phyloP scores from a whole-genome alignment of 139 green algal genomes.

The Pleodorina starrii region DNA sequence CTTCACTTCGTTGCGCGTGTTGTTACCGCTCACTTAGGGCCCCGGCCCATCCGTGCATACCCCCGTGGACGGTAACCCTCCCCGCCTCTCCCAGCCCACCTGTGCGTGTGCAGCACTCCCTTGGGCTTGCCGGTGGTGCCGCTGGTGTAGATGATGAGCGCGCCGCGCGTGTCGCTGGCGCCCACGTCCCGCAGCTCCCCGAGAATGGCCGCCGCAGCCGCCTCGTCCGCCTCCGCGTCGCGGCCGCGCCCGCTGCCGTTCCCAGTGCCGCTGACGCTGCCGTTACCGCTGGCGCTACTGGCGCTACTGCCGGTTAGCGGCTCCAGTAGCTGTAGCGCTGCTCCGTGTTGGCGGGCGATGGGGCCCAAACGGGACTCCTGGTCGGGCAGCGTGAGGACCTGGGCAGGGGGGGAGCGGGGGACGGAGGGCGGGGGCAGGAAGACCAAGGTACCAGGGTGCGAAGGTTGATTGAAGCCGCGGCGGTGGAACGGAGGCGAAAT shows the following conservation, averaged over 20 bases:
- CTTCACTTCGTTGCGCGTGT: too few relatives aligned
- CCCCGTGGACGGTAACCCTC: too few relatives aligned
- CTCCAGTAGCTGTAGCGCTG: slow-evolving; percentile 51
- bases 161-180: slow-evolving; percentile 55
- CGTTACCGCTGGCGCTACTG: neutral
- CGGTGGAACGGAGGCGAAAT: too few relatives aligned
- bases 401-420: neutral
- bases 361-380: slow-evolving; percentile 34
- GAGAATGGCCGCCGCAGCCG: neutral
- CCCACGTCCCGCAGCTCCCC: neutral
- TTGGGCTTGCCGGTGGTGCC: slow-evolving; percentile 97
- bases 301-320: neutral
- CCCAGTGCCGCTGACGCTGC: neutral
- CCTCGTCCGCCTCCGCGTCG: neutral
- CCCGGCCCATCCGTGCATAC: too few relatives aligned
- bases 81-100: too few relatives aligned
- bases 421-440: too few relatives aligned
- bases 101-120: slow-evolving; percentile 88
- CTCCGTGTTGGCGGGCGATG: slow-evolving; percentile 27
- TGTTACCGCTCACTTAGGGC: too few relatives aligned
- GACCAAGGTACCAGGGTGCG: too few relatives aligned
- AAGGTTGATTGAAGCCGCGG: too few relatives aligned
- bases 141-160: slow-evolving; percentile 98
- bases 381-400: slow-evolving; percentile 39
- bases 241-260: neutral